These are phyloP conservation scores for Myxozyma neglecta DNA, from an alignment of 805 yeast genomes.

Conservation along the genomic window DNA sequence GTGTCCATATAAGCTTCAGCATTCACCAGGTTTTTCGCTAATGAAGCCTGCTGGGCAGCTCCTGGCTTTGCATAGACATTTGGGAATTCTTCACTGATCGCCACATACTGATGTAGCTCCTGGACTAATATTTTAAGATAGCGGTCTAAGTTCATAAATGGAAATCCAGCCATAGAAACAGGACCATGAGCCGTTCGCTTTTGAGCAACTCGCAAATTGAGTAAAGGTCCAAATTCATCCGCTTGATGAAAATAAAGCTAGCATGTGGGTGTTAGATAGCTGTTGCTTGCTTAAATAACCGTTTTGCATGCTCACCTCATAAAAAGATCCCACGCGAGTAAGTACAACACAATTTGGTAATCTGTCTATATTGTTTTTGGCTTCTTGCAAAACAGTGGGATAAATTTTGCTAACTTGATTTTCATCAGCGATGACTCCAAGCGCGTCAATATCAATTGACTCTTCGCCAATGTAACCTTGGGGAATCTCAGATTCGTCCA, in stretches of 20 bases:
- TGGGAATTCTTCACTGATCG: conserved; percentile 70
- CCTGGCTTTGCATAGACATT: conserved; percentile 9
- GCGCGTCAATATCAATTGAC: conserved; percentile 5
- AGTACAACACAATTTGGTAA: conserved; percentile 58
- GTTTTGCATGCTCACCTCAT: conserved; percentile 48
- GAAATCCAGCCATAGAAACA: conserved; percentile 88
- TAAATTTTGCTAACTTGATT: conserved; percentile 11
- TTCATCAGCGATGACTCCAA: not conserved
- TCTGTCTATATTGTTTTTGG: conserved; percentile 46
- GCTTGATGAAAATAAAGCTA: conserved; percentile 86
- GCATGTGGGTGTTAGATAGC: not conserved
- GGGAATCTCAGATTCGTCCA: not conserved
- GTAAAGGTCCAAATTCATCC: conserved; percentile 60
- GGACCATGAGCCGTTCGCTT: conserved; percentile 44
- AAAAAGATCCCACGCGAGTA: conserved; percentile 84
- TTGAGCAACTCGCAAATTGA: conserved; percentile 71
- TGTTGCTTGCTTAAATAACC: not conserved
- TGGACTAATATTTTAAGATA: conserved; percentile 74
- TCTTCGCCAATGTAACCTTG: conserved; percentile 9
- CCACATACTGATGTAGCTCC: conserved; percentile 69
- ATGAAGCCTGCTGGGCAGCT: conserved; percentile 21
- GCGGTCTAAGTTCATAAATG: conserved; percentile 65
- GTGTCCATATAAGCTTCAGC: conserved; percentile 30
- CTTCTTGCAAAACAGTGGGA: conserved; percentile 33
- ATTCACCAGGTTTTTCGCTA: conserved; percentile 23